Percentiles rank a stretch among this genome's conserved stretches.
phyloP scores from a whole-genome alignment of 768 basidiomycete genomes.

The Podaxis mareebaensis region DNA sequence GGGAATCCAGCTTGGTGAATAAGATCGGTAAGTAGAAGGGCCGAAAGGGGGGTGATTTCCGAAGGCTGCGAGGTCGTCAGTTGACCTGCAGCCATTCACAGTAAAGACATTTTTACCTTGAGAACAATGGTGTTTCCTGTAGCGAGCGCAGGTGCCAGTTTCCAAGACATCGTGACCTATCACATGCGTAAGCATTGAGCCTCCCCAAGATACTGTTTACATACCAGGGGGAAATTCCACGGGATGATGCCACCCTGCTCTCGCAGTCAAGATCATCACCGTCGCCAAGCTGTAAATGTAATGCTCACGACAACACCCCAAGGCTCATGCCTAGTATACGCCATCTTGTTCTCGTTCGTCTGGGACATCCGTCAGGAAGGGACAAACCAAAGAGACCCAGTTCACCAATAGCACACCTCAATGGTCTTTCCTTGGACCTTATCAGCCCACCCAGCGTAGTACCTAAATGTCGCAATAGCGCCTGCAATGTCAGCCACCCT shows the following conservation, averaged over 20 bases:
- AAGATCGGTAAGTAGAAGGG: slow-evolving; percentile 51
- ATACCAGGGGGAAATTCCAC: slow-evolving; percentile 51
- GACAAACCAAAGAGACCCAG: background rate
- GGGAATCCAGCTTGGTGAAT: slow-evolving; percentile 74
- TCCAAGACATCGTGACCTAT: slow-evolving; percentile 58
- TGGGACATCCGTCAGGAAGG: slow-evolving; percentile 22
- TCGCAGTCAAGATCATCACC: background rate
- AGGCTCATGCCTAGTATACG: slow-evolving; percentile 71
- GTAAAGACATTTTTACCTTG: slow-evolving; percentile 38
- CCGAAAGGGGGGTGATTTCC: slow-evolving; percentile 71
- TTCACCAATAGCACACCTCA: slow-evolving; percentile 39
- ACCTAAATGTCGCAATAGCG: slow-evolving; percentile 56
- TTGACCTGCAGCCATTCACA: background rate
- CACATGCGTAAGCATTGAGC: background rate
- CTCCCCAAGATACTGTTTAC: background rate
- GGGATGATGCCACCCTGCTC: slow-evolving; percentile 54
- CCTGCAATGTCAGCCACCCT: slow-evolving; percentile 50
- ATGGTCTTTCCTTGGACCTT: slow-evolving; percentile 78
- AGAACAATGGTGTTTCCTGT: slow-evolving; percentile 73
- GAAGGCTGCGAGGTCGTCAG: slow-evolving; percentile 45
- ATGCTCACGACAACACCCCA: slow-evolving; percentile 45
- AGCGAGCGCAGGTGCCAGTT: slow-evolving; percentile 75
- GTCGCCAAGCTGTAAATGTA: background rate
- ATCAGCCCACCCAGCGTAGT: slow-evolving; percentile 92
- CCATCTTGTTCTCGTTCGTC: slow-evolving; percentile 56